Base-by-base conservation (phyloP, 106 monocot genomes). In the Allium fistulosum region DNA sequence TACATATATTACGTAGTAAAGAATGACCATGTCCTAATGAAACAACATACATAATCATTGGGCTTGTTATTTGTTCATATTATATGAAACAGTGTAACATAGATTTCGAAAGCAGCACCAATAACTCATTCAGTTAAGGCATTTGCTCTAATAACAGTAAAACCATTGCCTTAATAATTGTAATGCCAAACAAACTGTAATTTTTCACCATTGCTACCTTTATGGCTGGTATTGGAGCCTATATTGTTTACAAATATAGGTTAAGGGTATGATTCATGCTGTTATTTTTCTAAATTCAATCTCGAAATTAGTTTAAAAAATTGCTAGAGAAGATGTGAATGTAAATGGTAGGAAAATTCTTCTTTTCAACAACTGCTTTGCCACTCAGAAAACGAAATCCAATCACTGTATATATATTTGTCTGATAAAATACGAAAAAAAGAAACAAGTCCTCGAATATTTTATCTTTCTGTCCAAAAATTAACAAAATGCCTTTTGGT, bases 231-330 rank as follows among this genome's bases (percentile, higher is more conserved):
- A 64, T 61, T 61, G 96, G 86, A 61, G 86, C 83, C 47, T 97
- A 92, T 80, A 80, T 84, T 12, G 72, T 97, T 9, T 92, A 97
- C 75, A 97, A 97, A 62, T 89, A 97, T 69, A 86, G 96, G 83
- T 78, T 97, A 61, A 78, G 92, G 82, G 96, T 92, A 84, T 80
- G 76, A 72, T 69, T 58, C 11, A 0, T 69, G 26, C 37, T 56
- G 8, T 16, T 57, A 45, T 7, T 26, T 52, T 67, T 14, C 9
- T 16, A 65, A 26, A 27, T 51, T 9, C 13, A 22, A 10, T 11
- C 52, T 67, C 27, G 6, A 16, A 49, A 65, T 11, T 11, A 55
- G 4, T 10, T 10, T 49, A 17, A 48, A 17, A 49, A 4, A 48
- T 65, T 11, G 46, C 18, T 17, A 49, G 48, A 48, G 17, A 64